These are phyloP conservation scores for Mortierella sp. DNA, from an alignment of 371 early-diverging fungal species.

Conservation along the genomic window DNA sequence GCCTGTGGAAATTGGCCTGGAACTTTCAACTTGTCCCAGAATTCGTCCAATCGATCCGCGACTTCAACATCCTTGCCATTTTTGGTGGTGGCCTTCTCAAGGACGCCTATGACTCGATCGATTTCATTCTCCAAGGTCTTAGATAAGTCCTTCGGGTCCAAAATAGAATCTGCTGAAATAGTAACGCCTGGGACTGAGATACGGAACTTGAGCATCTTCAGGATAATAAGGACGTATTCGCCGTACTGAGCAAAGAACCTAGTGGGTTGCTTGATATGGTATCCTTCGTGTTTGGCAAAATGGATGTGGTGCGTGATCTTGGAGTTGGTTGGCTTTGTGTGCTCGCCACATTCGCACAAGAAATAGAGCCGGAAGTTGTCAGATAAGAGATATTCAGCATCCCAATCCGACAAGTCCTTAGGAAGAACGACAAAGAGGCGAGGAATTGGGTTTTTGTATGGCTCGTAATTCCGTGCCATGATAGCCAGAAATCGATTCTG, in stretches of 20 bases:
- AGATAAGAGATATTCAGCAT: neutral
- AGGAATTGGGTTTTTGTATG: neutral
- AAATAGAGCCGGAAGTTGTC: constrained; percentile 25
- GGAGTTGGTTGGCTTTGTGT: constrained; percentile 12
- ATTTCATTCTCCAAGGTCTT: no score
- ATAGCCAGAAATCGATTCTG: neutral
- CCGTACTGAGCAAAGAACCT: constrained; percentile 28
- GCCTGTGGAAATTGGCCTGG: no score
- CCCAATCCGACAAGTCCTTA: neutral
- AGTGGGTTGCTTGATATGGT: constrained; percentile 10
- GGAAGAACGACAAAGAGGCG: neutral
- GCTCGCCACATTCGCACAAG: constrained; percentile 43
- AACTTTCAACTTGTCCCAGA: no score
- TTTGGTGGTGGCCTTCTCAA: no score
- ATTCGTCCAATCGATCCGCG: no score
- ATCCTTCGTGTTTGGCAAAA: constrained; percentile 20
- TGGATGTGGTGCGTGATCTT: constrained; percentile 32
- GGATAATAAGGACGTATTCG: constrained; percentile 11
- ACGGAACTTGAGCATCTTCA: constrained; percentile 34
- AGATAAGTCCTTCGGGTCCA: no score
- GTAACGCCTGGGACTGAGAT: constrained; percentile 15
- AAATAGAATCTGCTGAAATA: constrained; percentile 1
- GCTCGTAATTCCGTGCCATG: neutral
- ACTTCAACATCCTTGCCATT: no score
- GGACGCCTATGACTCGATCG: no score